Percentiles rank a stretch among this genome's conserved stretches.
phyloP scores from a whole-genome alignment of 208 protist genomes.

The Naegleria gruberi region DNA sequence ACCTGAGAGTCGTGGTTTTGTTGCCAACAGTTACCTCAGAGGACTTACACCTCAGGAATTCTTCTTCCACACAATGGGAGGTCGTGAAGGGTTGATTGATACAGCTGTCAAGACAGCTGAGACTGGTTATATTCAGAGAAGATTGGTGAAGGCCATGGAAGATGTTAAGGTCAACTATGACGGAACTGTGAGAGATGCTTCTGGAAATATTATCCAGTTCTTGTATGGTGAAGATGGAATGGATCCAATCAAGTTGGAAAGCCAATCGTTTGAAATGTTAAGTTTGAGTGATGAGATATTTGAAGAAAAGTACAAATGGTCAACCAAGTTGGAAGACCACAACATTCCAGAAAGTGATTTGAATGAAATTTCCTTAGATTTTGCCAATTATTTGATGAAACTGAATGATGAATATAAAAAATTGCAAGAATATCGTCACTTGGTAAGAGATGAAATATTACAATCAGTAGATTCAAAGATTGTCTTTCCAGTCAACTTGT shows the following conservation, averaged over 20 bases:
- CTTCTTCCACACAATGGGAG: constrained; percentile 99
- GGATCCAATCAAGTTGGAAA: constrained; percentile 83
- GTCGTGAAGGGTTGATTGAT: constrained; percentile 97
- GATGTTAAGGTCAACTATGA: constrained; percentile 95
- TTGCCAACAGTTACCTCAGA: constrained; percentile 93
- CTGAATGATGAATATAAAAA: constrained; percentile 79
- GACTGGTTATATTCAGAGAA: constrained; percentile 87
- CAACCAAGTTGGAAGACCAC: constrained; percentile 33
- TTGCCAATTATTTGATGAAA: constrained; percentile 16
- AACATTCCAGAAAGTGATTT: too few species aligned
- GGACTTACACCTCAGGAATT: constrained; percentile 98
- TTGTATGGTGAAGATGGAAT: constrained; percentile 99
- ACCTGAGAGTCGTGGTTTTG: constrained; percentile 92
- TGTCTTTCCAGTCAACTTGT: constrained; percentile 75
- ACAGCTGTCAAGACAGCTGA: constrained; percentile 99
- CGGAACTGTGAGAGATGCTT: constrained; percentile 91
- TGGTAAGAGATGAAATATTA: constrained; percentile 61
- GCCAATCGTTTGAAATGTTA: constrained; percentile 59
- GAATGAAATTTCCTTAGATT: too few species aligned
- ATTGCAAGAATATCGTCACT: constrained; percentile 65
- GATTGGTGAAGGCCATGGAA: constrained; percentile 96
- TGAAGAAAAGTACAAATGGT: constrained; percentile 56
- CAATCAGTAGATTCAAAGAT: constrained; percentile 34
- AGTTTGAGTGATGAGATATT: constrained; percentile 59
- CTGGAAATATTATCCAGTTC: constrained; percentile 89